Base-by-base conservation (phyloP, 2,329 filamentous ascomycete genomes). In the Xylaria sp. region DNA sequence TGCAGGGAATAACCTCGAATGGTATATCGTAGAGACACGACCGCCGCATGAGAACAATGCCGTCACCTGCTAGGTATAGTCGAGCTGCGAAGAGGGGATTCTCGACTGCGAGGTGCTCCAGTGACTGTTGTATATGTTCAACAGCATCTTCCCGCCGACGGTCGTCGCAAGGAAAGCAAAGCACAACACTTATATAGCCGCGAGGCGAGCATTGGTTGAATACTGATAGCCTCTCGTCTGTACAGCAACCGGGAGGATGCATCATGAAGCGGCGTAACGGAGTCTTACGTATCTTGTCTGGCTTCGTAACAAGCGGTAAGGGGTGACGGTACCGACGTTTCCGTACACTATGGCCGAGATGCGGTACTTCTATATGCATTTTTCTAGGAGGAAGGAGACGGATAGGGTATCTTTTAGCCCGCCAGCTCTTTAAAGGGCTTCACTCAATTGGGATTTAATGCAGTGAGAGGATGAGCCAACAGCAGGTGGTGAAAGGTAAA, bases 201-300 rank as follows among this genome's bases (percentile, higher is more conserved):
- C 74, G 71, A 52, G 74, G 74, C 33, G 74, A 71, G 56, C 67
- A 71, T 53, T 75, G 74, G 52, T 76, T 76, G 69, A 73, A 76
- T 37, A 75, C 70, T 15, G 74, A 76, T 3, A 76, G 64, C 28
- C 63, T 61, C 65, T 74, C 73, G 59, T 70, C 61, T 45, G 65
- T 61, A 59, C 57, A 66, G 56, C 66, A 64, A 42, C 65, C 65
- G 54, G 67, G 59, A 52, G 66, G 63, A 63, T 65, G 66, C 70
- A 70, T 70, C 51, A 69, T 66, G 51, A 64, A 46, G 54, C 68
- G 49, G 53, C 58, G 67, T 57, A 59, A 64, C 33, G 60, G 65
- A 63, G 60, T 66, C 53, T 61, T 67, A 46, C 50, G 53, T 53
- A 60, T 56, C 57, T 58, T 55, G 45, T 67, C 57, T 28, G 65